phyloP scores from a whole-genome alignment of 768 basidiomycete genomes.

The Zangia roseola region DNA sequence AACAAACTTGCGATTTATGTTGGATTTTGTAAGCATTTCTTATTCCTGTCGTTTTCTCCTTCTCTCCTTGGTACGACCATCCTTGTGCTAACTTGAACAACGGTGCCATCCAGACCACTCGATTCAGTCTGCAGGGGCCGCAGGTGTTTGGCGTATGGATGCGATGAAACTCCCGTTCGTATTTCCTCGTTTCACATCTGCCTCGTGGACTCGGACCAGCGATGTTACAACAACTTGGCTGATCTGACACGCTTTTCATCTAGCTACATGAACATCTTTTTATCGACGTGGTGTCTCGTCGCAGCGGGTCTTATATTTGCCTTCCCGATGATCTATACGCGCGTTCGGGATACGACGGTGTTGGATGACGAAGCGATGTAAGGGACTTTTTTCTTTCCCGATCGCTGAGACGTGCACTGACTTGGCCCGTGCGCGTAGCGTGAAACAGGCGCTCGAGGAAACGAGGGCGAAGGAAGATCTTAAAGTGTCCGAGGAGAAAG shows the following conservation, averaged over 20 bases:
- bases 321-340: slow-evolving; percentile 70
- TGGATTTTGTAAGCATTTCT: slow-evolving; percentile 74
- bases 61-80: neutral
- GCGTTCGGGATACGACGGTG: slow-evolving; percentile 58
- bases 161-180: slow-evolving; percentile 62
- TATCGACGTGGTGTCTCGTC: slow-evolving; percentile 70
- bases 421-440: neutral
- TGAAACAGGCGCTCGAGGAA: slow-evolving; percentile 5
- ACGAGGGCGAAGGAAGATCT: neutral
- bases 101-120: slow-evolving; percentile 55
- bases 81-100: no score
- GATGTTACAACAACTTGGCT: no score
- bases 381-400: slow-evolving; percentile 17
- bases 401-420: neutral
- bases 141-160: slow-evolving; percentile 70
- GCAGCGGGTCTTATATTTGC: slow-evolving; percentile 60
- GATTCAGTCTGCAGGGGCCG: slow-evolving; percentile 72
- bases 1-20: slow-evolving; percentile 73
- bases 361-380: slow-evolving; percentile 55
- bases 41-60: slow-evolving; percentile 30
- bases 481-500: neutral
- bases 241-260: neutral
- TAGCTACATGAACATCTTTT: slow-evolving; percentile 66
- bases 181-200: no score
- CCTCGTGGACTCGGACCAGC: no score